Evolutionary conservation across 2,329 filamentous ascomycete species (phyloP).

Genomic region (Fusarium lateritium): DNA sequence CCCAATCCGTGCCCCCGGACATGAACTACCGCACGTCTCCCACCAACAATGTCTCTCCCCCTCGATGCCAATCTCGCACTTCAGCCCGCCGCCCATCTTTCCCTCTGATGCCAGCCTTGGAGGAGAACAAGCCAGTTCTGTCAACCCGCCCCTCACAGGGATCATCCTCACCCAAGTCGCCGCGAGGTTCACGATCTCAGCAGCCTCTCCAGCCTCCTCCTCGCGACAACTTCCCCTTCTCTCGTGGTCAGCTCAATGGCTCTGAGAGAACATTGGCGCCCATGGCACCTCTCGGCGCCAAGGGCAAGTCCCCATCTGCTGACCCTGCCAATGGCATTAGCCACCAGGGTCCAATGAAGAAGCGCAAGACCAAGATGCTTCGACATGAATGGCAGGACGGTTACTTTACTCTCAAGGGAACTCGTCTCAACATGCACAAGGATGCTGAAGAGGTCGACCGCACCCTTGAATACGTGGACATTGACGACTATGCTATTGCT

Average conservation of each 20-base stretch:
- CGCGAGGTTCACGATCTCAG: slow-evolving; percentile 54
- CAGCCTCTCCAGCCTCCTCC: slow-evolving; percentile 67
- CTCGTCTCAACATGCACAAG: slow-evolving; percentile 82
- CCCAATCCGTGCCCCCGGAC: slow-evolving; percentile 93
- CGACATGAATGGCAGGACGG: slow-evolving; percentile 95
- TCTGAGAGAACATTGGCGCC: slow-evolving; percentile 64
- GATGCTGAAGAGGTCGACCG: slow-evolving; percentile 66
- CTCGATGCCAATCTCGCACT: slow-evolving; percentile 67
- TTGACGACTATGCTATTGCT: slow-evolving; percentile 89
- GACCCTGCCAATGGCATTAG: slow-evolving; percentile 67
- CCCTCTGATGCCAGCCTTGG: slow-evolving; percentile 76
- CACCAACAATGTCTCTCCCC: slow-evolving; percentile 54
- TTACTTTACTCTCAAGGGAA: slow-evolving; percentile 88
- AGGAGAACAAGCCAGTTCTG: slow-evolving; percentile 71
- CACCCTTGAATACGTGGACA: slow-evolving; percentile 84
- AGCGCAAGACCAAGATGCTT: slow-evolving; percentile 89
- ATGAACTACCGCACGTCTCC: slow-evolving; percentile 80
- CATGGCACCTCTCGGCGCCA: slow-evolving; percentile 46
- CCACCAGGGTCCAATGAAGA: slow-evolving; percentile 92
- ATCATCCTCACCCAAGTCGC: slow-evolving; percentile 55
- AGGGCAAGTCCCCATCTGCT: slow-evolving; percentile 50
- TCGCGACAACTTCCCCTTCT: slow-evolving; percentile 70
- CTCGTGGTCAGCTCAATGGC: slow-evolving; percentile 61
- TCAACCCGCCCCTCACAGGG: slow-evolving; percentile 48
- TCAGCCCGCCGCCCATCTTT: slow-evolving; percentile 77